Percentiles rank a stretch among this genome's conserved stretches.
phyloP scores from a whole-genome alignment of 2,329 filamentous ascomycete genomes.

The Fusarium paranaense region DNA sequence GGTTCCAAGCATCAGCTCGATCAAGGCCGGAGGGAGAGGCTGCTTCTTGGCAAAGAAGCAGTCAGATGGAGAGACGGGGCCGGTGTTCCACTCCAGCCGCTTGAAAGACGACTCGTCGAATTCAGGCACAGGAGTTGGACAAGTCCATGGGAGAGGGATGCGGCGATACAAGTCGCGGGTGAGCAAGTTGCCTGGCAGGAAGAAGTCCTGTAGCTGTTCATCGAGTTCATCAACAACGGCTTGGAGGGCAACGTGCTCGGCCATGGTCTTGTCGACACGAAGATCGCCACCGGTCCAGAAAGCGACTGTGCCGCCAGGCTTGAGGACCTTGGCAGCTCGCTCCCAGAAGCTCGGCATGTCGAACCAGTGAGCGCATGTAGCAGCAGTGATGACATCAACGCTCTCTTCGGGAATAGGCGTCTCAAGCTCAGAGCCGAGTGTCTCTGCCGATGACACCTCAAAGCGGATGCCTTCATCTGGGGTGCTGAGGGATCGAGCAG shows the following conservation, averaged over 20 bases:
- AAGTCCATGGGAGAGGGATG: slow-evolving; percentile 63
- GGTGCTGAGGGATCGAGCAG: slow-evolving; percentile 54
- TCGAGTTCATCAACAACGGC: slow-evolving; percentile 53
- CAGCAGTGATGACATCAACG: slow-evolving; percentile 64
- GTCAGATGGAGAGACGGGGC: slow-evolving; percentile 22
- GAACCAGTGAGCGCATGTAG: slow-evolving; percentile 69
- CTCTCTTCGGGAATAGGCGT: slow-evolving; percentile 46
- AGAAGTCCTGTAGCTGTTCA: slow-evolving; percentile 52
- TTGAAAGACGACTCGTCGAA: slow-evolving; percentile 56
- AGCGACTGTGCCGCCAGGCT: slow-evolving; percentile 65
- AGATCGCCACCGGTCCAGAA: slow-evolving; percentile 57
- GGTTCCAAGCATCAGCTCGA: slow-evolving; percentile 53
- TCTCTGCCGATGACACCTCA: slow-evolving; percentile 56
- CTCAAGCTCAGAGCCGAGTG: slow-evolving; percentile 49
- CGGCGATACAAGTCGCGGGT: slow-evolving; percentile 54
- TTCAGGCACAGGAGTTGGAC: slow-evolving; percentile 44
- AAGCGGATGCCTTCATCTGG: slow-evolving; percentile 53
- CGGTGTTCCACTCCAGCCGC: slow-evolving; percentile 56
- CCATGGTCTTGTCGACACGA: slow-evolving; percentile 46
- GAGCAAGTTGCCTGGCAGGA: slow-evolving; percentile 56
- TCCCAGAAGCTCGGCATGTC: slow-evolving; percentile 64
- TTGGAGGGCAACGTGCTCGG: slow-evolving; percentile 57
- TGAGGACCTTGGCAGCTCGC: slow-evolving; percentile 58
- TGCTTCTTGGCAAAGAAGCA: slow-evolving; percentile 42
- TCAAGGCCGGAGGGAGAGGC: slow-evolving; percentile 45